Percentiles rank a stretch among this genome's conserved stretches.
phyloP scores from a whole-genome alignment of 2,329 filamentous ascomycete genomes.

The Aspergillus brasiliensis region DNA sequence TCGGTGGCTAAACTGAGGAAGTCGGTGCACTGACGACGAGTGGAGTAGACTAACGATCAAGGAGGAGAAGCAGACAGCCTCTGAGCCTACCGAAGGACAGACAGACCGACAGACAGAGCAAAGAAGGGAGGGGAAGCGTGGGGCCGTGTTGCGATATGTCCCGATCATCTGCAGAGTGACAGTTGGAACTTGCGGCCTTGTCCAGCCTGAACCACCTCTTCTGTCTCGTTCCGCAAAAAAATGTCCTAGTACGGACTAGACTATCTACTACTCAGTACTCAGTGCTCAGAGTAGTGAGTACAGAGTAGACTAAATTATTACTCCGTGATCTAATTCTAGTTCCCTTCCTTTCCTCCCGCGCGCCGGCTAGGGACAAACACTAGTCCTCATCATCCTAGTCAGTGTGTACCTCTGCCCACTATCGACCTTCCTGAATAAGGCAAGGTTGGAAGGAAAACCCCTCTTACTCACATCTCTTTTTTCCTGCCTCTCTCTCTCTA shows the following conservation, averaged over 20 bases:
- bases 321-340: not conserved
- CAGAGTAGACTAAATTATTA: not conserved
- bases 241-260: no score
- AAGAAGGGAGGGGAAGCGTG: constrained; percentile 12
- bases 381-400: not conserved
- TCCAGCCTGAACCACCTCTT: no score
- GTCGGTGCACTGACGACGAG: constrained; percentile 7
- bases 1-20: not conserved
- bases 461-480: not conserved
- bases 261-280: no score
- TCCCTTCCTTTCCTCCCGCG: not conserved
- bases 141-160: constrained; percentile 7
- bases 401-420: not conserved
- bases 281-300: no score
- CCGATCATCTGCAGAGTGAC: constrained; percentile 21
- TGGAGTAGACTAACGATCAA: not conserved
- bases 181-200: constrained; percentile 7
- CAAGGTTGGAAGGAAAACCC: not conserved
- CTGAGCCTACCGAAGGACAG: no score
- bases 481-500: no score
- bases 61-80: not conserved
- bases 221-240: no score
- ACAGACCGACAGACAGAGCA: no score
- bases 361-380: not conserved
- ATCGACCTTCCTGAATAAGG: constrained; percentile 3